Evolutionary conservation across 306 rosid species (phyloP), one percentile per base, ranked within the genome.

Genomic region (Luffa acutangula): DNA sequence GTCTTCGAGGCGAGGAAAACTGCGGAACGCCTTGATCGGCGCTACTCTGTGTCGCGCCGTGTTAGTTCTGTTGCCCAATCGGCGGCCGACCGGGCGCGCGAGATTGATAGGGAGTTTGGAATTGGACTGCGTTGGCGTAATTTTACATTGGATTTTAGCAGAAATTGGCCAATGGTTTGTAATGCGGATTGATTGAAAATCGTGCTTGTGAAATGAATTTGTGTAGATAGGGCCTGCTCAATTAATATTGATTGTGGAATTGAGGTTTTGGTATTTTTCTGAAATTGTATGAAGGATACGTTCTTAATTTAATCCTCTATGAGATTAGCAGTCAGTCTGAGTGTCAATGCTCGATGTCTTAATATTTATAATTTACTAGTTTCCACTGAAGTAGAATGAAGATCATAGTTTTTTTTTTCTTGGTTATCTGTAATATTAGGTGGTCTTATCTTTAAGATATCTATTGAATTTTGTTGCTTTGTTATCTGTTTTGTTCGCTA

Each of bases 21-120:
- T 0, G 96, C 97, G 17, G 97, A 95, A 86, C 88, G 93, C 10
- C 21, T 95, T 31, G 96, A 95, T 89, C 89, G 98, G 37, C 93
- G 79, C 0, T 95, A 92, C 74, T 83, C 92, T 34, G 75, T 95
- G 12, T 85, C 91, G 1, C 79, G 78, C 48, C 89, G 93, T 15
- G 58, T 92, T 36, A 82, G 83, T 39, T 85, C 90, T 12, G 81
- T 76, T 17, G 89, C 96, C 1, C 85, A 84, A 18, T 78, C 90
- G 33, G 96, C 93, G 45, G 83, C 80, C 0, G 85, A 87, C 45
- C 82, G 93, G 5, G 97, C 93, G 3, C 93, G 96, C 51, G 96
- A 91, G 70, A 84, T 95, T 66, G 97, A 95, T 63, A 87, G 98
- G 52, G 97, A 95, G 42, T 85, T 95, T 25, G 93, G 88, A 87